phyloP scores from a whole-genome alignment of 2,329 filamentous ascomycete species.

The Passalora sequoiae region DNA sequence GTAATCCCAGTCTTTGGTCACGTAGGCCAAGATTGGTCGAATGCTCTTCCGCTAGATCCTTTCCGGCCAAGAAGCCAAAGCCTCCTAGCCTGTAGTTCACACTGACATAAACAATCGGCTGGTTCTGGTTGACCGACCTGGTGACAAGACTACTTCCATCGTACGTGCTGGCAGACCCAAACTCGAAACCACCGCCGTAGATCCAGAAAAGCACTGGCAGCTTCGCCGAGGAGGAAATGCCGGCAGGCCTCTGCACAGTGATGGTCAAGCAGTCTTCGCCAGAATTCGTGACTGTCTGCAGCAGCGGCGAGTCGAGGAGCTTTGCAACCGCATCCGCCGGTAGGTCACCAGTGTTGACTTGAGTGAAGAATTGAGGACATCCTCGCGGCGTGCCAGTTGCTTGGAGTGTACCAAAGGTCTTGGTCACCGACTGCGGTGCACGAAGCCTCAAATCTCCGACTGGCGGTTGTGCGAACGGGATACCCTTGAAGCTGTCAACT shows the following conservation, averaged over 20 bases:
- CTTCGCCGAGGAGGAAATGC: constrained; percentile 34
- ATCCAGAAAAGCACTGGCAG: constrained; percentile 48
- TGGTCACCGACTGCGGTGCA: constrained; percentile 57
- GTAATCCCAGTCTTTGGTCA: constrained; percentile 25
- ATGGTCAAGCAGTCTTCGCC: constrained; percentile 40
- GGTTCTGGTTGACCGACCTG: constrained; percentile 44
- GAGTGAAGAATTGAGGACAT: constrained; percentile 67
- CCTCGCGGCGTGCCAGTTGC: constrained; percentile 54
- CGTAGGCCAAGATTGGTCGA: constrained; percentile 32
- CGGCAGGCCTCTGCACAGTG: constrained; percentile 36
- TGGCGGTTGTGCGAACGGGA: constrained; percentile 68
- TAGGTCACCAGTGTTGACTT: constrained; percentile 37
- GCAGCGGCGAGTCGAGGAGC: constrained; percentile 37
- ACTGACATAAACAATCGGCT: constrained; percentile 44
- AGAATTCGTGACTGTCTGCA: constrained; percentile 34
- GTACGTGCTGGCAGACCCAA: constrained; percentile 30
- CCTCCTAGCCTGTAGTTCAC: constrained; percentile 26
- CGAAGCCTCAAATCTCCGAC: constrained; percentile 60
- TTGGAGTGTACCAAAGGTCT: constrained; percentile 46
- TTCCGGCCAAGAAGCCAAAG: constrained; percentile 32
- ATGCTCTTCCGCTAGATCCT: constrained; percentile 31
- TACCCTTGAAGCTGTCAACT: constrained; percentile 60
- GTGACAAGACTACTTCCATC: constrained; percentile 37
- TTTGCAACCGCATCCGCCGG: constrained; percentile 34
- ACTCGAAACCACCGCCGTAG: constrained; percentile 42